Evolutionary conservation across 2,329 filamentous ascomycete genomes (phyloP), one percentile per base, ranked within the genome.

Genomic region (Alternaria sp.): DNA sequence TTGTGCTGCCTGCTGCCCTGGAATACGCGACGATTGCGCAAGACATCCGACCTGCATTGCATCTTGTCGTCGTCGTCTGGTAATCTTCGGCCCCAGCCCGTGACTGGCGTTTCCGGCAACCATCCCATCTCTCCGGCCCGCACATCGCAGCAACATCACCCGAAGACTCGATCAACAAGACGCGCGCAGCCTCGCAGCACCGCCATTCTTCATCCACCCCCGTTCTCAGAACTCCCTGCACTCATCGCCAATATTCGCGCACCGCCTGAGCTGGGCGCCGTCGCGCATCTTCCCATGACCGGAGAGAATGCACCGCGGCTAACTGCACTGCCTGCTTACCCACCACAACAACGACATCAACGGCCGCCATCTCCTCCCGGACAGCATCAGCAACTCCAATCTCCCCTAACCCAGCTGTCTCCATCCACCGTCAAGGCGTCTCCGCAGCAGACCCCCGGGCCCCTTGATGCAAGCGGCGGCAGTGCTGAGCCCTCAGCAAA

Each of bases 201-300:
- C 40, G 10, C 36, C 15, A 21, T 30, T 17, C 13, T 15, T 23
- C 11, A 28, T 47, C 44, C 3, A 15, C 30, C 8, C 13, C 43
- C 43, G 26, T 26, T 19, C 26, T 28, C 26, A 40, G 25, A 19
- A 28, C 30, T 21, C 25, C 28, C 49, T 36, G 13, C 10, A 26
- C 7, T 44, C 59, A 66, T 69, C 74, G 74, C 72, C 75, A 79
- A 74, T 65, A 77, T 77, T 74, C 66, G 62, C 52, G 65, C 69
- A 61, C 68, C 68, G 57, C 62, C 68, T 50, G 64, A 67, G 36
- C 59, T 59, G 46, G 64, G 73, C 69, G 69, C 71, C 44, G 72
- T 71, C 67, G 72, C 75, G 62, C 68, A 62, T 47, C 65, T 72
- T 65, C 66, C 66, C 19, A 67, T 63, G 54, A 59, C 65, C 43